A percentile compares a stretch with the other conserved stretches of the same genome.
Evolutionary conservation across 2,329 filamentous ascomycete genomes (phyloP).

Genomic region (Zymoseptoria pseudotritici): DNA sequence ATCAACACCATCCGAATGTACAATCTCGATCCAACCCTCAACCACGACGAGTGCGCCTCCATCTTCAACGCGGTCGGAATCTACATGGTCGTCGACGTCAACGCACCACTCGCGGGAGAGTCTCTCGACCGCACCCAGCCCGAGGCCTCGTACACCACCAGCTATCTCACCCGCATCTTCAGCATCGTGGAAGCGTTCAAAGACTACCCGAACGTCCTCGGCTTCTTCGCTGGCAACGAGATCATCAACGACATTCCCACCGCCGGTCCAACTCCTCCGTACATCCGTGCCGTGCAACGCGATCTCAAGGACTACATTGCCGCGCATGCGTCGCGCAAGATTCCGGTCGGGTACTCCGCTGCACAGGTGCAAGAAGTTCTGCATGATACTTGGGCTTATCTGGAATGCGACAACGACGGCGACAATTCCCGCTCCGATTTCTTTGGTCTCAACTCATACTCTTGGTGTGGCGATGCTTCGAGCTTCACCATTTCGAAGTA

Average conservation of each 20-base stretch:
- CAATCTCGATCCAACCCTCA: slow-evolving; percentile 52
- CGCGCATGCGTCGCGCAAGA: slow-evolving; percentile 48
- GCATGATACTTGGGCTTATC: slow-evolving; percentile 67
- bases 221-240: slow-evolving; percentile 62
- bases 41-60: slow-evolving; percentile 55
- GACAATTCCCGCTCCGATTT: slow-evolving; percentile 61
- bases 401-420: slow-evolving; percentile 53
- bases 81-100: slow-evolving; percentile 60
- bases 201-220: slow-evolving; percentile 56
- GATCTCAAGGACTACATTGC: slow-evolving; percentile 63
- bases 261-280: slow-evolving; percentile 46
- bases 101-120: slow-evolving; percentile 51
- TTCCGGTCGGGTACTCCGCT: slow-evolving; percentile 62
- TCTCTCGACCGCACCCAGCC: slow-evolving; percentile 51
- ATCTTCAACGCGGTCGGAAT: slow-evolving; percentile 61
- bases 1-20: slow-evolving; percentile 60
- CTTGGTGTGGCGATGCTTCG: slow-evolving; percentile 63
- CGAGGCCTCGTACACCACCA: slow-evolving; percentile 46
- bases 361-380: slow-evolving; percentile 69
- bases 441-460: slow-evolving; percentile 70
- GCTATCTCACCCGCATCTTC: slow-evolving; percentile 53
- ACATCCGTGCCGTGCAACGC: slow-evolving; percentile 55
- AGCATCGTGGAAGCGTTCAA: slow-evolving; percentile 60
- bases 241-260: slow-evolving; percentile 56
- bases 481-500: slow-evolving; percentile 58